A percentile compares a stretch with the other conserved stretches of the same genome.
These are phyloP conservation scores for Podospora didyma DNA, from an alignment of 495 filamentous ascomycete genomes.

Conservation along the genomic window DNA sequence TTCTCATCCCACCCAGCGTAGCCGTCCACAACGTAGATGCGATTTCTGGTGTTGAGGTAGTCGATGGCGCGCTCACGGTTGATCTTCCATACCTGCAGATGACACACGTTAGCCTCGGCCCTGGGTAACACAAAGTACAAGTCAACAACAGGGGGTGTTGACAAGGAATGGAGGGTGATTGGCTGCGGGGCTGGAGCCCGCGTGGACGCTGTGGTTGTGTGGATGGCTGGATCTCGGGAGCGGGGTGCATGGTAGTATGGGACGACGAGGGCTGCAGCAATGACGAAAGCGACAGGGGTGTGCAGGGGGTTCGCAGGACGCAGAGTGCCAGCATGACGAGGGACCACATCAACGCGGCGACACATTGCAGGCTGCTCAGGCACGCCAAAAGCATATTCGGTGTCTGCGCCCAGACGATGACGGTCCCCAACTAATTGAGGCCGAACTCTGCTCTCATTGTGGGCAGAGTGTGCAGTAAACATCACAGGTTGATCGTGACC, in stretches of 20 bases:
- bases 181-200: not conserved
- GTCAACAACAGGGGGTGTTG: constrained; percentile 11
- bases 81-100: constrained; percentile 88
- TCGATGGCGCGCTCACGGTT: constrained; percentile 98
- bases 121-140: not conserved
- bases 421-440: constrained; percentile 11
- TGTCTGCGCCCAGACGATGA: constrained; percentile 18
- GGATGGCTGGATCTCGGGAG: constrained; percentile 24
- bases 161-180: constrained; percentile 10
- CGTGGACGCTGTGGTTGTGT: constrained; percentile 2
- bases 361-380: not conserved
- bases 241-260: constrained; percentile 34
- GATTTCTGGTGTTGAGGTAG: constrained; percentile 97
- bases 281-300: constrained; percentile 27
- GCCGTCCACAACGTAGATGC: constrained; percentile 97
- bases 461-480: not conserved
- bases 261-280: constrained; percentile 18
- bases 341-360: constrained; percentile 4
- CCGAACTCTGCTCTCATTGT: not conserved
- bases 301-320: constrained; percentile 4
- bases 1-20: constrained; percentile 98
- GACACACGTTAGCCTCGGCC: constrained; percentile 8
- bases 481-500: constrained; percentile 15
- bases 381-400: no score
- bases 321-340: constrained; percentile 17